These are phyloP conservation scores for Dendrothele bispora DNA, from an alignment of 768 basidiomycete species.

Conservation along the genomic window DNA sequence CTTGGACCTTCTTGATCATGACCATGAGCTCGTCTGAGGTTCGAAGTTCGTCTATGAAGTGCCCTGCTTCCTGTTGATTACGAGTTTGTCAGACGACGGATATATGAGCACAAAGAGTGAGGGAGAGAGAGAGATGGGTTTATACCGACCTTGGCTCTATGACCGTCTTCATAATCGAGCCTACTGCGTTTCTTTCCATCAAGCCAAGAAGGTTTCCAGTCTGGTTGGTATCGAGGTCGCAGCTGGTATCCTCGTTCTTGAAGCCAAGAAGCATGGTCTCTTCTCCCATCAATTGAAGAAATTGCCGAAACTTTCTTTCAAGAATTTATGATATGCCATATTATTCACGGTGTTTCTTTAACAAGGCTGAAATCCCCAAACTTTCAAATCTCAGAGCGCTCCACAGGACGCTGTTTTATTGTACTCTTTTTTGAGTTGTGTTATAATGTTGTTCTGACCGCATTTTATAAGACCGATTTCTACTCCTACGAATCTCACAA, in stretches of 20 bases:
- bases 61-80: not conserved
- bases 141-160: not conserved
- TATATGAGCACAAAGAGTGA: not conserved
- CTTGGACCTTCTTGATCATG: no score
- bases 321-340: no score
- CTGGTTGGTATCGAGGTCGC: conserved; percentile 18
- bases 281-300: no score
- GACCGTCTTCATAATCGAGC: not conserved
- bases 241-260: conserved; percentile 18
- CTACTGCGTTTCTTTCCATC: not conserved
- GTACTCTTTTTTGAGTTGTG: no score
- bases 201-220: conserved; percentile 20
- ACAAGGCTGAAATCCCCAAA: no score
- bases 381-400: no score
- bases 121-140: not conserved
- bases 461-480: no score
- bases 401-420: no score
- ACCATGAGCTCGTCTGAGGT: not conserved
- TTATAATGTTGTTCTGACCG: no score
- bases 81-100: not conserved
- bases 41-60: conserved; percentile 6
- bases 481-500: no score
- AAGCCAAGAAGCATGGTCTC: conserved; percentile 13
- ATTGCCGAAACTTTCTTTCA: no score
- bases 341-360: no score